A percentile compares a stretch with the other conserved stretches of the same genome.
phyloP scores from a whole-genome alignment of 331 rosid genomes.

The Dryas integrifolia region DNA sequence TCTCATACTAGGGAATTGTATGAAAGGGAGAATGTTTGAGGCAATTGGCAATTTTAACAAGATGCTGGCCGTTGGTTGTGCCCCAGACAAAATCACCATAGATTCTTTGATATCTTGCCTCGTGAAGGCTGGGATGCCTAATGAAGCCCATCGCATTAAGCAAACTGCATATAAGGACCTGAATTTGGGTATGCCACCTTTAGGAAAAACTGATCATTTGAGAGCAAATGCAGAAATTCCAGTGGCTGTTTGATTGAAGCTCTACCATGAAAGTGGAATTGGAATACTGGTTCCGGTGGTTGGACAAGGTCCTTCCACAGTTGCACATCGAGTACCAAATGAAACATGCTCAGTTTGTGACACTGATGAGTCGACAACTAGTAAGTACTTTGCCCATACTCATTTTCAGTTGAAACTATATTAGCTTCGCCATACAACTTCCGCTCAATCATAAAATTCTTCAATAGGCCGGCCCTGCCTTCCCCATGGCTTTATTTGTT shows the following conservation, averaged over 20 bases:
- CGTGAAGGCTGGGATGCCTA: slow-evolving; percentile 81
- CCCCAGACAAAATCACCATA: slow-evolving; percentile 65
- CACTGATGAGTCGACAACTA: slow-evolving; percentile 20
- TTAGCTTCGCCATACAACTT: not conserved
- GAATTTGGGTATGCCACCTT: slow-evolving; percentile 24
- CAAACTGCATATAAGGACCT: slow-evolving; percentile 36
- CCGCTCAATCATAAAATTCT: not conserved
- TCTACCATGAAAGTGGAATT: slow-evolving; percentile 1
- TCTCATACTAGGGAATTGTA: slow-evolving; percentile 82
- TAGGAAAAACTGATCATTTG: slow-evolving; percentile 21
- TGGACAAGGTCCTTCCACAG: slow-evolving; percentile 23
- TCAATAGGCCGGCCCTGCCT: not conserved
- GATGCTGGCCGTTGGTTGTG: slow-evolving; percentile 65
- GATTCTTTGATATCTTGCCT: slow-evolving; percentile 65
- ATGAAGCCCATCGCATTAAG: slow-evolving; percentile 54
- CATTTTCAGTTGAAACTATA: slow-evolving; percentile 2
- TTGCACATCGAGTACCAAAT: slow-evolving; percentile 2
- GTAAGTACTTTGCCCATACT: slow-evolving; percentile 13
- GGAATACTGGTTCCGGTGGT: slow-evolving; percentile 8
- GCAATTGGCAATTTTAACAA: slow-evolving; percentile 63
- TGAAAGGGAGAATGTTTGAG: slow-evolving; percentile 76
- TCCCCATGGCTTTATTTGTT: not conserved
- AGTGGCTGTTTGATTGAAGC: slow-evolving; percentile 43
- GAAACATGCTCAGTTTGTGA: slow-evolving; percentile 23
- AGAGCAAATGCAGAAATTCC: slow-evolving; percentile 40